These are phyloP conservation scores for Umbelopsis ramanniana DNA, from an alignment of 192 early-diverging fungal species.

Conservation along the genomic window DNA sequence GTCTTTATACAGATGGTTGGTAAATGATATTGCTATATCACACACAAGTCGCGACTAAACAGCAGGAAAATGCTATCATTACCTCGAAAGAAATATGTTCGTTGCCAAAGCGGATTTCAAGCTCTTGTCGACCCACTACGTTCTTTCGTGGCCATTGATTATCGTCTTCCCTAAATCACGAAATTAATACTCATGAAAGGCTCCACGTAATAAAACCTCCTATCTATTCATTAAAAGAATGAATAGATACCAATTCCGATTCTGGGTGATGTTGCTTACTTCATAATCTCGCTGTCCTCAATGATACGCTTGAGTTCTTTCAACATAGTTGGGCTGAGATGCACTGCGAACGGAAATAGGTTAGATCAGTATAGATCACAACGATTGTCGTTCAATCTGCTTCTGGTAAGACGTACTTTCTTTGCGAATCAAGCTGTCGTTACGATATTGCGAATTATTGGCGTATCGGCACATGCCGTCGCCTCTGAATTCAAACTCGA, in stretches of 20 bases:
- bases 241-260: too few species aligned
- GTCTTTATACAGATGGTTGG: conserved; percentile 55
- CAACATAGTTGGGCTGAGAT: conserved; percentile 78
- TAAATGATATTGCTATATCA: neutral
- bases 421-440: conserved; percentile 95
- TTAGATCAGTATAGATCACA: neutral
- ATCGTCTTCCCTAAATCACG: conserved; percentile 79
- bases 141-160: conserved; percentile 89
- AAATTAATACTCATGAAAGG: neutral
- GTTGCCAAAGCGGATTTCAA: conserved; percentile 90
- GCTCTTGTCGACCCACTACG: conserved; percentile 89
- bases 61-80: neutral
- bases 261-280: conserved; percentile 44
- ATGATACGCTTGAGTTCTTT: conserved; percentile 91
- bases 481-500: conserved; percentile 93
- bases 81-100: conserved; percentile 94
- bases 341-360: conserved; percentile 52
- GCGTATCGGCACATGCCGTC: conserved; percentile 92
- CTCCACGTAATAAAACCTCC: too few species aligned
- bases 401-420: conserved; percentile 61
- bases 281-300: conserved; percentile 88
- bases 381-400: neutral
- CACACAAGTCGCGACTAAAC: conserved; percentile 25
- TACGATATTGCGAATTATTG: conserved; percentile 98
- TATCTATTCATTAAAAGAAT: too few species aligned